These are phyloP conservation scores for Cytospora schulzeri DNA, from an alignment of 2,329 filamentous ascomycete genomes.

Conservation along the genomic window DNA sequence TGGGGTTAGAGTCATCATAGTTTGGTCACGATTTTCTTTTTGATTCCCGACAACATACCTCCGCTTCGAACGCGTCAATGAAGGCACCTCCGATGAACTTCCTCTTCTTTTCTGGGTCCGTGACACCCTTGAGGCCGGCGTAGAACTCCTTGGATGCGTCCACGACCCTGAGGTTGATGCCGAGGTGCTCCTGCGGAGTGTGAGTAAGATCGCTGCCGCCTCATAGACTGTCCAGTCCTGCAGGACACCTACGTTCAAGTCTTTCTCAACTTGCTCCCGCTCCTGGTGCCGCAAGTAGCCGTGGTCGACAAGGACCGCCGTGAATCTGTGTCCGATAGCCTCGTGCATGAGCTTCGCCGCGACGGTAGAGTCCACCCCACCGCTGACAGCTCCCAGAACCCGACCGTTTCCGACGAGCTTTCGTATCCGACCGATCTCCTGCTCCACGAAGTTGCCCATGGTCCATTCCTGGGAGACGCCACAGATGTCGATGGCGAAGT, in stretches of 20 bases:
- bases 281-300: conserved; percentile 84
- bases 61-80: conserved; percentile 24
- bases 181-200: conserved; percentile 75
- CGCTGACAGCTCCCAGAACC: conserved; percentile 60
- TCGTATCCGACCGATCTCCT: conserved; percentile 80
- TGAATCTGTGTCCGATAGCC: conserved; percentile 68
- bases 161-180: conserved; percentile 87
- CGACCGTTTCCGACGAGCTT: conserved; percentile 81
- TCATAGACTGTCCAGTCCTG: conserved; percentile 6
- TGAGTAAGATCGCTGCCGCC: conserved; percentile 16
- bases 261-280: conserved; percentile 75
- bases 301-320: conserved; percentile 84
- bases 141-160: conserved; percentile 80
- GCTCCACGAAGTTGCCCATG: conserved; percentile 80
- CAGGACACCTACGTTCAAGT: conserved; percentile 24
- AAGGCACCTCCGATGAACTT: conserved; percentile 57
- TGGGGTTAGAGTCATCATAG: not conserved
- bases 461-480: conserved; percentile 76
- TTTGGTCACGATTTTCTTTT: not conserved
- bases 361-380: conserved; percentile 89
- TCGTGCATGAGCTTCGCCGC: conserved; percentile 83
- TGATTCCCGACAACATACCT: not conserved
- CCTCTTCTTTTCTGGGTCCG: conserved; percentile 81
- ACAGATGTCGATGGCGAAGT: conserved; percentile 86
- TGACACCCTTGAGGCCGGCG: conserved; percentile 71